These are phyloP conservation scores for Pseudohalonectria lignicola DNA, from an alignment of 2,329 filamentous ascomycete genomes.

Conservation along the genomic window DNA sequence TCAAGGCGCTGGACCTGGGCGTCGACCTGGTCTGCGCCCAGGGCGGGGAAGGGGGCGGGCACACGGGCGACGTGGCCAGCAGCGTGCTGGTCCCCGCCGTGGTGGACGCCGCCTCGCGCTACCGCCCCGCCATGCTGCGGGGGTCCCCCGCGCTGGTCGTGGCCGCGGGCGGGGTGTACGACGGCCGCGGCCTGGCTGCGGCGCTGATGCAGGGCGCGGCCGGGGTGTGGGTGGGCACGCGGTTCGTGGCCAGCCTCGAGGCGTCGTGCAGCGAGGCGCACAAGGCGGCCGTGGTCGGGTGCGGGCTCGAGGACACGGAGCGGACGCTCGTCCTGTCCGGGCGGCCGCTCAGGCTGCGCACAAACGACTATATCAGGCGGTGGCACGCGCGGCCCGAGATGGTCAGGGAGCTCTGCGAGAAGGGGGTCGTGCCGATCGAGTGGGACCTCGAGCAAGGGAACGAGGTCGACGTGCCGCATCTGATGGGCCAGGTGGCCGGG, in stretches of 20 bases:
- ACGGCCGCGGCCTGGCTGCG: constrained; percentile 70
- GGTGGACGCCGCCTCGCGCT: constrained; percentile 68
- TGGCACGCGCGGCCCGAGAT: constrained; percentile 72
- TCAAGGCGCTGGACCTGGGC: constrained; percentile 76
- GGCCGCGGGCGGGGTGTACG: constrained; percentile 78
- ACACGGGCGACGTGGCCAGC: constrained; percentile 80
- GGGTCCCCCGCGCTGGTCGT: constrained; percentile 68
- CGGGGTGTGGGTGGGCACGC: constrained; percentile 89
- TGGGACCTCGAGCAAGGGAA: constrained; percentile 70
- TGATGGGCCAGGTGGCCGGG: constrained; percentile 92
- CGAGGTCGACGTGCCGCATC: constrained; percentile 74
- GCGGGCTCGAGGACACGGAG: constrained; percentile 67
- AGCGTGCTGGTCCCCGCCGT: constrained; percentile 81
- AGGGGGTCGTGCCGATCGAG: constrained; percentile 70
- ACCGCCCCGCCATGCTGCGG: constrained; percentile 57
- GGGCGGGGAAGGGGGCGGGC: constrained; percentile 85
- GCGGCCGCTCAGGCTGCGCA: constrained; percentile 66
- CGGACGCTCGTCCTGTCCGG: constrained; percentile 76
- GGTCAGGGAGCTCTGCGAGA: constrained; percentile 64
- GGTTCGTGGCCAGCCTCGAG: constrained; percentile 77
- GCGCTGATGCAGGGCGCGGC: constrained; percentile 79
- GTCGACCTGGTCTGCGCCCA: constrained; percentile 90
- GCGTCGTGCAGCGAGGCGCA: constrained; percentile 72
- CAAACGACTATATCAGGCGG: constrained; percentile 70
- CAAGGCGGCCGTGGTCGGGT: constrained; percentile 74